phyloP scores from a whole-genome alignment of 2,329 filamentous ascomycete species.

The Aspergillus neoniger region DNA sequence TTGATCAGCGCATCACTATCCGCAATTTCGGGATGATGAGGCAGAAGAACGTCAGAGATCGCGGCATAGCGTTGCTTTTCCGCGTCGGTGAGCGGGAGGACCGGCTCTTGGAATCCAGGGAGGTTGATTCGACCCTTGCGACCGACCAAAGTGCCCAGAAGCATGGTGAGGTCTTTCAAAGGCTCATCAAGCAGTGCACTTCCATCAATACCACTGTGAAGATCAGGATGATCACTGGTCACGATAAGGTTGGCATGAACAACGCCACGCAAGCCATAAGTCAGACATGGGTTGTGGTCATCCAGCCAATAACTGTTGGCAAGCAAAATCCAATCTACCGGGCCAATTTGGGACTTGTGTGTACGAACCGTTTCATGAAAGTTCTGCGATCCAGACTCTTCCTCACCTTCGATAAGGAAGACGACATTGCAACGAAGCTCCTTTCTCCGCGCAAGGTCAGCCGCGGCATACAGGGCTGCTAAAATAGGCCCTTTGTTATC shows the following conservation, averaged over 20 bases:
- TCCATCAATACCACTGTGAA: conserved; percentile 96
- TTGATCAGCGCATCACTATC: conserved; percentile 71
- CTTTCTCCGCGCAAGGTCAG: conserved; percentile 83
- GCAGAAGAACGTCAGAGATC: conserved; percentile 75
- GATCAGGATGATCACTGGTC: conserved; percentile 80
- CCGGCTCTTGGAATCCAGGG: conserved; percentile 83
- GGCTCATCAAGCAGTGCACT: conserved; percentile 88
- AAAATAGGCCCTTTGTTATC: conserved; percentile 98
- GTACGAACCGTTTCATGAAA: conserved; percentile 80
- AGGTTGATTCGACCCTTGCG: conserved; percentile 78
- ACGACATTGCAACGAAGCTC: conserved; percentile 82
- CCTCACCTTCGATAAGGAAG: conserved; percentile 94
- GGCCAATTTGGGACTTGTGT: conserved; percentile 81
- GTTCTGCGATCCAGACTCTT: conserved; percentile 89
- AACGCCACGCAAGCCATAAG: conserved; percentile 89
- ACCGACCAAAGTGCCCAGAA: conserved; percentile 81
- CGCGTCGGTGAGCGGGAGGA: conserved; percentile 71
- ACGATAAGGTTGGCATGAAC: conserved; percentile 90
- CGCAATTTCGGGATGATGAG: conserved; percentile 66
- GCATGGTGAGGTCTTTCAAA: conserved; percentile 81
- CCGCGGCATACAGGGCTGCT: conserved; percentile 89
- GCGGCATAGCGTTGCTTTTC: conserved; percentile 82
- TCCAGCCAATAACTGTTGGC: conserved; percentile 99
- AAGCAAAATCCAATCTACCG: conserved; percentile 89
- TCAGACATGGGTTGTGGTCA: conserved; percentile 91